phyloP scores from a whole-genome alignment of 306 rosid species.

The Gleditsia sinensis region DNA sequence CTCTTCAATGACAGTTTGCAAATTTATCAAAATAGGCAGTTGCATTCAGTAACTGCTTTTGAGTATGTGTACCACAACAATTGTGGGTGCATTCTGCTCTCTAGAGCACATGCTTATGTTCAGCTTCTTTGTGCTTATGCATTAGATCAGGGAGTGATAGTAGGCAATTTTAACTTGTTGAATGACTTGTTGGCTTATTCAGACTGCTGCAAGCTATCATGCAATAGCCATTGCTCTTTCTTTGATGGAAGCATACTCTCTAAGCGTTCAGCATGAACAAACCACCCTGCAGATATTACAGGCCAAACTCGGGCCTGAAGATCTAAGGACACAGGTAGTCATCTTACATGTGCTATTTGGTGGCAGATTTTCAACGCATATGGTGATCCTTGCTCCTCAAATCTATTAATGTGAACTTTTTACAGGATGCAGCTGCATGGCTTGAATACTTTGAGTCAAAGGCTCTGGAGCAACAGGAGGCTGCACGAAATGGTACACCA shows the following conservation, averaged over 20 bases:
- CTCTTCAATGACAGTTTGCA: neutral
- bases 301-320: conserved; percentile 95
- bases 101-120: conserved; percentile 5
- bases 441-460: conserved; percentile 98
- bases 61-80: neutral
- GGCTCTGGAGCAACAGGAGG: conserved; percentile 99
- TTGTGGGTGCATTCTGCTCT: neutral
- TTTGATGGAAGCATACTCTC: conserved; percentile 96
- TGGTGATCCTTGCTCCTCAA: conserved; percentile 18
- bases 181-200: conserved; percentile 35
- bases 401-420: conserved; percentile 26
- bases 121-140: conserved; percentile 24
- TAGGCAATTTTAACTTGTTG: conserved; percentile 24
- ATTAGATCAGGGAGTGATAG: conserved; percentile 7
- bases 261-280: conserved; percentile 97
- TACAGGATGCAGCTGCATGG: conserved; percentile 99
- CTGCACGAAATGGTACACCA: conserved; percentile 97
- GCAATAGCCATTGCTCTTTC: conserved; percentile 99
- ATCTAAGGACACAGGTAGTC: conserved; percentile 89
- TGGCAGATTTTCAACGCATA: conserved; percentile 7
- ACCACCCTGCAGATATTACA: conserved; percentile 95
- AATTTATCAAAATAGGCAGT: conserved; percentile 18
- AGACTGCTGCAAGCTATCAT: conserved; percentile 99
- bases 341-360: conserved; percentile 3
- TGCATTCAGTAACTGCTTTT: neutral